These are phyloP conservation scores for Didymella arachidicola DNA, from an alignment of 2,329 filamentous ascomycete genomes.

Conservation along the genomic window DNA sequence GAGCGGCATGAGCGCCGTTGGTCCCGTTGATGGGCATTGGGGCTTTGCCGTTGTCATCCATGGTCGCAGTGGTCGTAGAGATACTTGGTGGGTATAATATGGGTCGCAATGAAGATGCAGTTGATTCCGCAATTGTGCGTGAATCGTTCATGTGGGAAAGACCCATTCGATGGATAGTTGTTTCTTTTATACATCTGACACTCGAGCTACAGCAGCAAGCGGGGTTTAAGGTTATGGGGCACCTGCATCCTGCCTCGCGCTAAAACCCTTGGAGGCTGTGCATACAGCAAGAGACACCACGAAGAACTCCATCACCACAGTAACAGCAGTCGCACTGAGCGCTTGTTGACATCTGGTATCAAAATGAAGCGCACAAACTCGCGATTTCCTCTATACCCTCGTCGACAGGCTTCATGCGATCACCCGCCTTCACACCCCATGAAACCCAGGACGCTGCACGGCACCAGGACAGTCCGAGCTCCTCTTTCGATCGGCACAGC, in stretches of 20 bases:
- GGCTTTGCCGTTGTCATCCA: slow-evolving; percentile 53
- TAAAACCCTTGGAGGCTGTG: slow-evolving; percentile 19
- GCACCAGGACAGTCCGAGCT: slow-evolving; percentile 13
- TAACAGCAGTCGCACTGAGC: slow-evolving; percentile 5
- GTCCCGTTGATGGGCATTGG: slow-evolving; percentile 30
- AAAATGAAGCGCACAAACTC: neutral
- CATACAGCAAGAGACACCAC: slow-evolving; percentile 2
- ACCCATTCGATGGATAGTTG: slow-evolving; percentile 16
- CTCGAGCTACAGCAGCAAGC: slow-evolving; percentile 21
- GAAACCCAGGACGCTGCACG: slow-evolving; percentile 14
- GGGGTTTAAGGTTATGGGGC: slow-evolving; percentile 25
- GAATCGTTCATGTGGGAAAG: slow-evolving; percentile 22
- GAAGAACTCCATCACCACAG: slow-evolving; percentile 7
- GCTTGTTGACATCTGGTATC: neutral
- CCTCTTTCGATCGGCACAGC: slow-evolving; percentile 27
- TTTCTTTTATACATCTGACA: slow-evolving; percentile 31
- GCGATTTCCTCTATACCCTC: neutral
- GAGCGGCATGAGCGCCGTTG: slow-evolving; percentile 22
- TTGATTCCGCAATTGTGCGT: slow-evolving; percentile 30
- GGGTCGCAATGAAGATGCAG: slow-evolving; percentile 36
- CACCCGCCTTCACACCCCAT: neutral
- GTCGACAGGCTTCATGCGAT: neutral
- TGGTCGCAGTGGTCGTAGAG: slow-evolving; percentile 28
- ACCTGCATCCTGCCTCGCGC: slow-evolving; percentile 15
- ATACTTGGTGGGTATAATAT: slow-evolving; percentile 26